A percentile compares a stretch with the other conserved stretches of the same genome.
Evolutionary conservation across 257 asterid genomes (phyloP).

Genomic region (Fraxinus pennsylvanica): DNA sequence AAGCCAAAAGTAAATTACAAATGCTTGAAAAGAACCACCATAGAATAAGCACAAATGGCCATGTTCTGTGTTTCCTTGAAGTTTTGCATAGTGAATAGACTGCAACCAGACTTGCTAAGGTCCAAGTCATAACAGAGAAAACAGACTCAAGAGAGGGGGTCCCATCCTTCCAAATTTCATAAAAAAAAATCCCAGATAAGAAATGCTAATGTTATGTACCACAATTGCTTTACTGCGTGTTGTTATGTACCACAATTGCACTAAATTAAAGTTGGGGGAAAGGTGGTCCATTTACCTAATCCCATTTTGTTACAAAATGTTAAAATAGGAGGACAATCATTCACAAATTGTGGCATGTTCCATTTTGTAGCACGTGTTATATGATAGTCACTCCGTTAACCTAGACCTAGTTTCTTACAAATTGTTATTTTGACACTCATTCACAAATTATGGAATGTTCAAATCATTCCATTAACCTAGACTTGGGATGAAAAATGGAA

Average conservation of each 20-base stretch:
- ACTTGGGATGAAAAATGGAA: no score
- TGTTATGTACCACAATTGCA: constrained; percentile 27
- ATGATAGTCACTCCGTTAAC: background rate
- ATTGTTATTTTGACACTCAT: background rate
- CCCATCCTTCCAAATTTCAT: no score
- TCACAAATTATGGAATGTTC: background rate
- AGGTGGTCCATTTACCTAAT: background rate
- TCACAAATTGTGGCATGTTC: background rate
- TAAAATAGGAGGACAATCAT: background rate
- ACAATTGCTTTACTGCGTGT: constrained; percentile 37
- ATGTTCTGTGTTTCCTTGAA: no score
- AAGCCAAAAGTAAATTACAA: constrained; percentile 32
- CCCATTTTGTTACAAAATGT: background rate
- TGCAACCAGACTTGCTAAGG: no score
- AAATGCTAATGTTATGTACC: background rate
- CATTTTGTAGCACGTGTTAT: no score
- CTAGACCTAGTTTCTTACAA: background rate
- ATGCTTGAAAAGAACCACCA: constrained; percentile 52
- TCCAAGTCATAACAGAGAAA: no score
- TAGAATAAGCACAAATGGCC: no score
- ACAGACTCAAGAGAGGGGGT: no score
- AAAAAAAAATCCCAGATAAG: no score
- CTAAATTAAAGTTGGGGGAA: constrained; percentile 12
- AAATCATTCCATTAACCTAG: background rate
- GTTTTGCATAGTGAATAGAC: no score